These are phyloP conservation scores for Neofusicoccum umdonicola DNA, from an alignment of 2,329 filamentous ascomycete genomes.

Conservation along the genomic window DNA sequence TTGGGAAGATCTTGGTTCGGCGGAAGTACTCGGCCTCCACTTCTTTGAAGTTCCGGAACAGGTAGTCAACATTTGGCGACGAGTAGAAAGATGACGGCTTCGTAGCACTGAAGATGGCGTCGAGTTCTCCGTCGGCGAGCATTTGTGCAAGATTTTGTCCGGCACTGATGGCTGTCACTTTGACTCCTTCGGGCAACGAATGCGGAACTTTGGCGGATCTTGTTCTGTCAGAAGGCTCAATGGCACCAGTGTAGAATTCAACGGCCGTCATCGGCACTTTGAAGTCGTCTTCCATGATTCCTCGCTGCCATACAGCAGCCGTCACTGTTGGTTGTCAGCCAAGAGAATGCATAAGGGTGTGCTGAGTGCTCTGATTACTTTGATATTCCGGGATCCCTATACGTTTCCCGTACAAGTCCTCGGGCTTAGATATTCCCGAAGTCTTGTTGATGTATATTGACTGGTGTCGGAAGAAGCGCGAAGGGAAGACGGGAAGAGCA, in stretches of 20 bases:
- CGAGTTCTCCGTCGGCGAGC: not conserved
- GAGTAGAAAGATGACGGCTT: not conserved
- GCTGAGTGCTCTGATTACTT: too few relatives aligned
- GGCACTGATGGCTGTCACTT: conserved; percentile 22
- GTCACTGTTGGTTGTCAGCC: not conserved
- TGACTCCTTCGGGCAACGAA: conserved; percentile 19
- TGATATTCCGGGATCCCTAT: too few relatives aligned
- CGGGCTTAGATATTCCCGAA: too few relatives aligned
- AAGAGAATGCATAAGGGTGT: too few relatives aligned
- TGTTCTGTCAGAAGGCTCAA: conserved; percentile 16
- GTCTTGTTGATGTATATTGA: too few relatives aligned
- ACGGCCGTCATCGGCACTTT: not conserved
- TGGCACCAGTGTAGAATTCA: conserved; percentile 17
- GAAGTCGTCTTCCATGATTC: not conserved
- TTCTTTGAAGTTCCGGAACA: not conserved
- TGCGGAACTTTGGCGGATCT: conserved; percentile 17
- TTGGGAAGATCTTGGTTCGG: not conserved
- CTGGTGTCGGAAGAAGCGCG: too few relatives aligned
- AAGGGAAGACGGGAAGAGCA: too few relatives aligned
- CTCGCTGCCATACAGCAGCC: not conserved
- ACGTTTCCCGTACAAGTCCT: too few relatives aligned
- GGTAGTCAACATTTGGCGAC: not conserved
- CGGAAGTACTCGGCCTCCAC: not conserved
- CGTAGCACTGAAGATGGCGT: not conserved
- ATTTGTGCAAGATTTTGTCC: not conserved